A percentile compares a stretch with the other conserved stretches of the same genome.
Conservation (phyloP, 75 land plant genomes). For the Picea glauca region DNA sequence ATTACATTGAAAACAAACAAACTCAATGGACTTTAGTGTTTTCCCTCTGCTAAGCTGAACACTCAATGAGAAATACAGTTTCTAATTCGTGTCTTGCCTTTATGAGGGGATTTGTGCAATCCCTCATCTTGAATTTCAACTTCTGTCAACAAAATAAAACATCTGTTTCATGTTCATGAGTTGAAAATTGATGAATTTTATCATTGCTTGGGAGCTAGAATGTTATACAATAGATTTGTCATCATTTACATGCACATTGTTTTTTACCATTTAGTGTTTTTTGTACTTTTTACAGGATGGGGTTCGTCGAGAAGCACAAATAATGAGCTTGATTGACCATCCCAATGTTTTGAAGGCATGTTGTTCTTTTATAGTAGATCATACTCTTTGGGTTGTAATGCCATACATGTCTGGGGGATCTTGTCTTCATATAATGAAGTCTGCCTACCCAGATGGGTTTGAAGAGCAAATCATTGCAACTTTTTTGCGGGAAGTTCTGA, state of each 20-base stretch:
- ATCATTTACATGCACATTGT: not conserved
- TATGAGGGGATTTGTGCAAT: not conserved
- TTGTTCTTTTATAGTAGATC: conserved; percentile 85
- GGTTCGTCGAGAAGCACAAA: conserved; percentile 83
- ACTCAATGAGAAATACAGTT: not conserved
- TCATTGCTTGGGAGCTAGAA: not conserved
- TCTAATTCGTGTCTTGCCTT: not conserved
- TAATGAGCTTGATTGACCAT: conserved; percentile 90
- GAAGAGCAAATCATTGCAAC: conserved; percentile 93
- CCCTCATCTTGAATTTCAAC: not conserved
- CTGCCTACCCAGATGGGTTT: conserved; percentile 82
- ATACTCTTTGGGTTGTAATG: conserved; percentile 93
- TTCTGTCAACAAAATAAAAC: too few relatives aligned
- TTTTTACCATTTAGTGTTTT: not conserved
- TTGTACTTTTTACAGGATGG: conserved; percentile 44
- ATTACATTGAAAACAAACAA: too few relatives aligned
- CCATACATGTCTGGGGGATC: conserved; percentile 98
- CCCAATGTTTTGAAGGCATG: conserved; percentile 87
- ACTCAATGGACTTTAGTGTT: not conserved
- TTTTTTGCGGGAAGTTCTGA: conserved; percentile 66
- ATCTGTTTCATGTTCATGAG: not conserved
- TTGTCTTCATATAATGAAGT: conserved; percentile 91
- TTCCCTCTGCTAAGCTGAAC: not conserved
- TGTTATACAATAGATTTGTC: not conserved
- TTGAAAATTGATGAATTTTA: not conserved